phyloP scores from a whole-genome alignment of 768 basidiomycete genomes.

The Russula compacta region DNA sequence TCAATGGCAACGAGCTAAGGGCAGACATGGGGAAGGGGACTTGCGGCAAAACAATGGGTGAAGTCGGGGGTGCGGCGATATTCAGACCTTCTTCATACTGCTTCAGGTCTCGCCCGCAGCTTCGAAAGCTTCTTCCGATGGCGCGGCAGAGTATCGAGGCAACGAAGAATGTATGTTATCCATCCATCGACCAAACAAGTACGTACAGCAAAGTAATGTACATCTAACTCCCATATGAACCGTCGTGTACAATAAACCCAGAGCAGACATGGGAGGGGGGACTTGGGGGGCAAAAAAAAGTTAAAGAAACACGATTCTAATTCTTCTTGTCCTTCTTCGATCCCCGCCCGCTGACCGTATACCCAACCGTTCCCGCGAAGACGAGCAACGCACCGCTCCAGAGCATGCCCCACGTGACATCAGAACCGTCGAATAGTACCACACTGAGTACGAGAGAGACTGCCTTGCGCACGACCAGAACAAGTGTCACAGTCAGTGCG shows the following conservation, averaged over 20 bases:
- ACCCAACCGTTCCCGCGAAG: slow-evolving; percentile 60
- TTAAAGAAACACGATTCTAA: background rate
- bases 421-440: slow-evolving; percentile 33
- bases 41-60: no score
- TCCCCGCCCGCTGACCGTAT: slow-evolving; percentile 36
- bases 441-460: slow-evolving; percentile 68
- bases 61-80: no score
- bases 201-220: background rate
- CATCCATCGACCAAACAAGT: background rate
- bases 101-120: no score
- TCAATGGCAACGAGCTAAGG: no score
- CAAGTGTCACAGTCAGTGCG: slow-evolving; percentile 67
- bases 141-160: no score
- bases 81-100: no score
- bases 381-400: slow-evolving; percentile 65
- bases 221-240: background rate
- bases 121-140: no score
- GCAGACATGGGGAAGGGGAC: no score
- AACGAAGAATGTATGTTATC: background rate
- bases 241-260: background rate
- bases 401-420: slow-evolving; percentile 36
- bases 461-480: slow-evolving; percentile 76
- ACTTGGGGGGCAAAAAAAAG: background rate
- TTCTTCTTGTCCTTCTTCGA: slow-evolving; percentile 19
- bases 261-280: no score